Base-by-base conservation (phyloP, 306 rosid genomes). In the Sicyos edulis region DNA sequence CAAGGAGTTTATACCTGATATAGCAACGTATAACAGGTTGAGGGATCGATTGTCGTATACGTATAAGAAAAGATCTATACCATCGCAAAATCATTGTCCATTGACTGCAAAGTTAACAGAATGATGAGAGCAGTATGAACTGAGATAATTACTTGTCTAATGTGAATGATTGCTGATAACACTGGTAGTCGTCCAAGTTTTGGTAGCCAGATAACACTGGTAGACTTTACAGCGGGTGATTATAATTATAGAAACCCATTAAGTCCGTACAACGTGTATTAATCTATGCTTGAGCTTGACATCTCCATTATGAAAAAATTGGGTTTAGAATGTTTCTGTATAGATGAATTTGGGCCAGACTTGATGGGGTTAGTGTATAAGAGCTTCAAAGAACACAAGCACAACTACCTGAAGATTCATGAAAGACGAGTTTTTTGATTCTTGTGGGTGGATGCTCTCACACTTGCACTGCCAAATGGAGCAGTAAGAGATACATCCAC, bases 1-100 rank as follows among this genome's bases (percentile, higher is more conserved):
- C 58, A 79, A 37, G 83, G 97, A 86, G 42, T 83, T 83, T 64
- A 74, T 89, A 77, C 90, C 91, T 29, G 86, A 89, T 82, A 87
- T 89, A 76, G 83, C 85, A 59, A 82, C 91, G 3, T 88, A 88
- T 71, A 92, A 92, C 68, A 81, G 77, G 58, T 72, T 92, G 80
- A 85, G 86, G 84, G 71, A 79, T 77, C 85, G 79, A 40, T 79
- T 88, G 34, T 70, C 80, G 34, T 81, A 76, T 37, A 47, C 78
- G 16, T 17, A 19, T 19, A 11, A 40, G 70, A 42, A 42, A 64
- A 64, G 32, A 37, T 62, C 22, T 57, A n/a, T 40, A 32, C 22
- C 1, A 12, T 29, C 45, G 1, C 22, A 62, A 22, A 54, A 17
- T 54, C 58, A 17, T 17, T 54, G 8, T 59, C 65, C 65, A 24